These are phyloP conservation scores for Tulasnella sp. DNA, from an alignment of 768 basidiomycete genomes.

Conservation along the genomic window DNA sequence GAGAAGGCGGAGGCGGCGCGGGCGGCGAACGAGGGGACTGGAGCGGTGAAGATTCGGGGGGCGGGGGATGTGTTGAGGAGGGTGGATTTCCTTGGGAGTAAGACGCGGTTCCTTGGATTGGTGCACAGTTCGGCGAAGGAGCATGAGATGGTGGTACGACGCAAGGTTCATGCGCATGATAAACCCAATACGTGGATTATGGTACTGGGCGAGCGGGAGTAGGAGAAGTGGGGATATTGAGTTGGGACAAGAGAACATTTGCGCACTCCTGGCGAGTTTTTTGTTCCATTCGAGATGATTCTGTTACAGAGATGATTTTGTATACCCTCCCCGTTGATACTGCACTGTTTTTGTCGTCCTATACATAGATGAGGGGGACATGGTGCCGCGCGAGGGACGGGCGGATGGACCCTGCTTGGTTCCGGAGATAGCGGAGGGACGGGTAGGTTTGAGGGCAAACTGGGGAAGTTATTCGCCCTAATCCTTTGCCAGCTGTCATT, in stretches of 20 bases:
- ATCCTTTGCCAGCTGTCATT: too few relatives aligned
- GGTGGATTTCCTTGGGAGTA: slow-evolving; percentile 53
- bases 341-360: too few relatives aligned
- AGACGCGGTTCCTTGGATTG: slow-evolving; percentile 47
- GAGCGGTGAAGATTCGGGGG: slow-evolving; percentile 13
- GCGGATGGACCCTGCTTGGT: too few relatives aligned
- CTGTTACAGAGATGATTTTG: too few relatives aligned
- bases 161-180: slow-evolving; percentile 35
- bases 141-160: slow-evolving; percentile 41
- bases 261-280: neutral
- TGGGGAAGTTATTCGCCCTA: too few relatives aligned
- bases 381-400: too few relatives aligned
- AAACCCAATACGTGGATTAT: slow-evolving; percentile 3
- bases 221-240: neutral
- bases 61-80: slow-evolving; percentile 31
- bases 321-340: too few relatives aligned
- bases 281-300: too few relatives aligned
- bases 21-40: slow-evolving; percentile 25
- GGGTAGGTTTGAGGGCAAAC: too few relatives aligned
- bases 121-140: slow-evolving; percentile 32
- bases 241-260: neutral
- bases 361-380: too few relatives aligned
- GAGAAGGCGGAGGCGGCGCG: slow-evolving; percentile 36
- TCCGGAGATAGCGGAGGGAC: too few relatives aligned
- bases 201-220: slow-evolving; percentile 5